A percentile compares a stretch with the other conserved stretches of the same genome.
These are phyloP conservation scores for Conidiobolus incongruus DNA, from an alignment of 371 early-diverging fungal species.

Conservation along the genomic window DNA sequence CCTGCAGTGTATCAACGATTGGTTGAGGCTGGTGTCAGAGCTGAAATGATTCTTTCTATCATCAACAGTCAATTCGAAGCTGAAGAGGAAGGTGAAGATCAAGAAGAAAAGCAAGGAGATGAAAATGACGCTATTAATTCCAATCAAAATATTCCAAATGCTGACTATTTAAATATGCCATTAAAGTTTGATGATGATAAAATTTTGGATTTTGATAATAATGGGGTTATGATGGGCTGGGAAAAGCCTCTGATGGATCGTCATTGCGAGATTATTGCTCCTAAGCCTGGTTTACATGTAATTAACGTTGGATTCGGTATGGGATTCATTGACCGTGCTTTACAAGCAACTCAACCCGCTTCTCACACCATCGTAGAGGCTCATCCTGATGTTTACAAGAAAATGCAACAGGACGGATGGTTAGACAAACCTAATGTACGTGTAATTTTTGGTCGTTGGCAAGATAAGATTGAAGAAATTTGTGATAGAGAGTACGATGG, in stretches of 20 bases:
- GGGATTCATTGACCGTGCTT: conserved; percentile 64
- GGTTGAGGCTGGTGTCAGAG: conserved; percentile 61
- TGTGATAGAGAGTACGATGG: conserved; percentile 47
- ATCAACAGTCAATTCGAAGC: background rate
- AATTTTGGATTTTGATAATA: conserved; percentile 60
- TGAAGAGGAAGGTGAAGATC: conserved; percentile 11
- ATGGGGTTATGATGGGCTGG: conserved; percentile 97
- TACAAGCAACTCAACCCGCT: conserved; percentile 45
- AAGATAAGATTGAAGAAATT: conserved; percentile 58
- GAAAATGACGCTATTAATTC: conserved; percentile 6
- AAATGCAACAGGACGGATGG: conserved; percentile 72
- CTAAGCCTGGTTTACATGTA: conserved; percentile 33
- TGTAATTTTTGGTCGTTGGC: conserved; percentile 84
- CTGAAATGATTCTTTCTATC: conserved; percentile 41
- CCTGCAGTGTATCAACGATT: conserved; percentile 36
- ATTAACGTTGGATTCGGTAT: conserved; percentile 58
- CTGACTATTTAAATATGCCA: conserved; percentile 12
- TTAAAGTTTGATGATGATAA: conserved; percentile 47
- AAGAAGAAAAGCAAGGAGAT: conserved; percentile 11
- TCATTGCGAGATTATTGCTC: conserved; percentile 63
- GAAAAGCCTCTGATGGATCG: conserved; percentile 81
- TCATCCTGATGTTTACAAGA: conserved; percentile 82
- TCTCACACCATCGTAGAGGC: conserved; percentile 89
- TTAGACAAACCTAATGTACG: conserved; percentile 58
- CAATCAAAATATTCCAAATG: no score